Evolutionary conservation across 176 grass and related monocot species (phyloP), one percentile per base, ranked within the genome.

Genomic region (Zea mays): DNA sequence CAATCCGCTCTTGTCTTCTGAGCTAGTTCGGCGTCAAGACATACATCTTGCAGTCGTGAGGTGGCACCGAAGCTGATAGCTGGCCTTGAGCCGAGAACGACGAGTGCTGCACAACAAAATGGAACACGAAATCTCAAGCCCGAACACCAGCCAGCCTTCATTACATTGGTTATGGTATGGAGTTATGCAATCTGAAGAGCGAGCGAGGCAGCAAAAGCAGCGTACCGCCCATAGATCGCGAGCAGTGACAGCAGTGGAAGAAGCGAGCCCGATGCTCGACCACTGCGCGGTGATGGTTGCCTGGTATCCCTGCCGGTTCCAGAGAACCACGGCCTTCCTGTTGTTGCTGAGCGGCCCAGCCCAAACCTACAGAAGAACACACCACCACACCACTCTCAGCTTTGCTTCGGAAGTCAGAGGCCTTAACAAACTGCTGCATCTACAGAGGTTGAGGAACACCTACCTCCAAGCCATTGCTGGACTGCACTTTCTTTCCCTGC

Each of bases 21-120:
- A 8, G 1, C 58, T 58, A 85, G 0, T 92, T 84, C 17, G 90
- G 90, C 10, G 90, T 93, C 80, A 97, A 75, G 37, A 93, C 85
- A 71, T 88, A 97, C 93, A 97, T 97, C 79, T 97, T 90, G 90
- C 93, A 97, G 55, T 86, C 90, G 62, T 97, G 93, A 71, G 87
- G 45, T 6, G 73, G 76, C 68, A 93, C 87, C 5, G 76, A 85
- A 5, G 87, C 93, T 11, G 87, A 86, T 46, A 97, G 3, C 3
- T 86, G 82, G 39, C 90, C 87, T 46, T 76, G 76, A 69, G 82
- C 87, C 4, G 83, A 88, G 52, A 64, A 79, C 0, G 90, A 82
- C 9, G 85, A 86, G 64, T 86, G 87, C 93, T 97, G 82, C 70
- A 73, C 21, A 14, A 71, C 6, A 35, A 65, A 43, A 65, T 8